Evolutionary conservation across 2,329 filamentous ascomycete genomes (phyloP).

Genomic region (Diaporthe caulivora): DNA sequence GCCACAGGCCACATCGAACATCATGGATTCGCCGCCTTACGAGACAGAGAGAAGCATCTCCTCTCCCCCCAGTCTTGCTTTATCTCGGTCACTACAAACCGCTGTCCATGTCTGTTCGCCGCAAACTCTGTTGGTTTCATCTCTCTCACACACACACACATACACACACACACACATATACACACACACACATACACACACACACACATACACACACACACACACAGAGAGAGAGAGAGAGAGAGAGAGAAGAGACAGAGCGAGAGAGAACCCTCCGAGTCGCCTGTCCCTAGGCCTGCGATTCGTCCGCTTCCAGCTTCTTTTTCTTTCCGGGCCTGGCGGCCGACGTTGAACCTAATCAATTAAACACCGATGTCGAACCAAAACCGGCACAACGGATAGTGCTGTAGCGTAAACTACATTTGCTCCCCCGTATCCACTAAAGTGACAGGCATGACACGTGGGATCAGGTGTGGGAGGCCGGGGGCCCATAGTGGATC

Average conservation of each 20-base stretch:
- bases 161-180: too few relatives aligned
- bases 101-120: conserved; percentile 11
- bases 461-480: conserved; percentile 20
- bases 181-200: too few relatives aligned
- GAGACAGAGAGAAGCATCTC: neutral
- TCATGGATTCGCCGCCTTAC: conserved; percentile 2
- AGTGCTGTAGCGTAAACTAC: neutral
- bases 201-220: too few relatives aligned
- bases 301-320: neutral
- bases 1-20: neutral
- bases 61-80: neutral
- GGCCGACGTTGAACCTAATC: conserved; percentile 25
- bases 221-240: too few relatives aligned
- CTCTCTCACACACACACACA: too few relatives aligned
- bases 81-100: conserved; percentile 15
- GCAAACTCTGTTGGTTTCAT: conserved; percentile 25
- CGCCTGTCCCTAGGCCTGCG: neutral
- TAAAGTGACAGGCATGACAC: conserved; percentile 31
- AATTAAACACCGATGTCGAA: conserved; percentile 16
- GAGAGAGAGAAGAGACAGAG: too few relatives aligned
- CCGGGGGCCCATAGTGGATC: conserved; percentile 1
- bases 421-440: conserved; percentile 15
- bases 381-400: neutral
- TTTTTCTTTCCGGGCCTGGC: neutral
- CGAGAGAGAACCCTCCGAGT: too few relatives aligned